Evolutionary conservation across 176 grass and related monocot genomes (phyloP).

Genomic region (Rhynchospora tenuis): DNA sequence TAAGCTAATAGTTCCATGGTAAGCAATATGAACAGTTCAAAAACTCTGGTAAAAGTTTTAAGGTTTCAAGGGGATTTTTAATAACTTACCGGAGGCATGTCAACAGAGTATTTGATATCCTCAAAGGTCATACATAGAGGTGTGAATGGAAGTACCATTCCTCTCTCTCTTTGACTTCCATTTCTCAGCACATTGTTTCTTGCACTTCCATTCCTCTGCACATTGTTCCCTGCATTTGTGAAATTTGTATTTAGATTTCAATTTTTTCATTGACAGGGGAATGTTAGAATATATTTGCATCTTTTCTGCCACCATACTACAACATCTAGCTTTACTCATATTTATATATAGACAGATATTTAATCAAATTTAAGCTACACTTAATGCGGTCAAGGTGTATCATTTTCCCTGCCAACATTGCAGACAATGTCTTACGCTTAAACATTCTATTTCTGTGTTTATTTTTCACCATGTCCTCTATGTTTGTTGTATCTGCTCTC

Average conservation of each 20-base stretch:
- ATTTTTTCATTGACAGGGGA: not conserved
- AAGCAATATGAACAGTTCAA: not conserved
- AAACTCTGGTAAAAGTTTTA: not conserved
- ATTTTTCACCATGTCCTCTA: too few species aligned
- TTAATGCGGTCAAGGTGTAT: too few species aligned
- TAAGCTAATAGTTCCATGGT: not conserved
- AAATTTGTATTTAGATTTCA: not conserved
- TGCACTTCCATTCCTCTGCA: constrained; percentile 23
- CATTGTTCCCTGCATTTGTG: constrained; percentile 20
- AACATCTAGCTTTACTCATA: too few species aligned
- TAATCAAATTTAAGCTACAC: too few species aligned
- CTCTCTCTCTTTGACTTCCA: constrained; percentile 41
- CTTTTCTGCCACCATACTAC: too few species aligned
- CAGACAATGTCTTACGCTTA: too few species aligned
- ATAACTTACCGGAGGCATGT: constrained; percentile 63
- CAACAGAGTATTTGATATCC: constrained; percentile 64
- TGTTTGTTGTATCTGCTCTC: too few species aligned
- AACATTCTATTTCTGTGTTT: too few species aligned
- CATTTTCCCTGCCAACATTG: too few species aligned
- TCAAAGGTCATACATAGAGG: constrained; percentile 62
- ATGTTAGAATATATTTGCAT: not conserved
- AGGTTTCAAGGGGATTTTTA: not conserved
- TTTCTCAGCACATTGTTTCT: constrained; percentile 24
- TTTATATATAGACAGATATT: too few species aligned
- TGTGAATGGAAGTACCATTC: constrained; percentile 86